Evolutionary conservation across 345 rosid genomes (phyloP).

Genomic region (Gossypium sturtianum): DNA sequence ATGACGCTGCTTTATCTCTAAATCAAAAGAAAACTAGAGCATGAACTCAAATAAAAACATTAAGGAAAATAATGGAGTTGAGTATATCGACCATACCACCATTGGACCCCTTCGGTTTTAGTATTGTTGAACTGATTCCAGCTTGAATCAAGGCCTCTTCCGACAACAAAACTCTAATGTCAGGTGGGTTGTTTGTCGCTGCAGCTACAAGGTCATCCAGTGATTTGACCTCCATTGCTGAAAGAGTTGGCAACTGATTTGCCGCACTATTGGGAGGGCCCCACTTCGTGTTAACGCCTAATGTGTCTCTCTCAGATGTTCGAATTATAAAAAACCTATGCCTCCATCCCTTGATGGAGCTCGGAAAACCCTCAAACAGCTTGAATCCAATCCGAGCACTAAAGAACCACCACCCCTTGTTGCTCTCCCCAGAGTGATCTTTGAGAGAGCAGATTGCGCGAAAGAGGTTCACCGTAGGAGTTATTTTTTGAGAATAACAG

Average conservation of each 20-base stretch:
- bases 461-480: conserved; percentile 3
- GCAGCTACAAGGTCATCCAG: neutral
- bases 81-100: neutral
- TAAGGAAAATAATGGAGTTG: neutral
- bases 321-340: neutral
- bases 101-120: neutral
- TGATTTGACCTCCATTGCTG: neutral
- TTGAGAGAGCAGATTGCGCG: neutral
- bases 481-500: neutral
- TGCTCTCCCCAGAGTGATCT: neutral
- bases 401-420: neutral
- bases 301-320: neutral
- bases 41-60: neutral
- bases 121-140: neutral
- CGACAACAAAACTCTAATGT: neutral
- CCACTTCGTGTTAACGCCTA: conserved; percentile 2
- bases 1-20: neutral
- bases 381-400: neutral
- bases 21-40: neutral
- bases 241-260: neutral
- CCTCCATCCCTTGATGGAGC: conserved; percentile 1
- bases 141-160: neutral
- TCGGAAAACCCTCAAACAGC: neutral
- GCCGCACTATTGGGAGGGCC: neutral
- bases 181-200: neutral